These are phyloP conservation scores for Coniferiporia sulphurascens DNA, from an alignment of 1,284 basidiomycete genomes.

Conservation along the genomic window DNA sequence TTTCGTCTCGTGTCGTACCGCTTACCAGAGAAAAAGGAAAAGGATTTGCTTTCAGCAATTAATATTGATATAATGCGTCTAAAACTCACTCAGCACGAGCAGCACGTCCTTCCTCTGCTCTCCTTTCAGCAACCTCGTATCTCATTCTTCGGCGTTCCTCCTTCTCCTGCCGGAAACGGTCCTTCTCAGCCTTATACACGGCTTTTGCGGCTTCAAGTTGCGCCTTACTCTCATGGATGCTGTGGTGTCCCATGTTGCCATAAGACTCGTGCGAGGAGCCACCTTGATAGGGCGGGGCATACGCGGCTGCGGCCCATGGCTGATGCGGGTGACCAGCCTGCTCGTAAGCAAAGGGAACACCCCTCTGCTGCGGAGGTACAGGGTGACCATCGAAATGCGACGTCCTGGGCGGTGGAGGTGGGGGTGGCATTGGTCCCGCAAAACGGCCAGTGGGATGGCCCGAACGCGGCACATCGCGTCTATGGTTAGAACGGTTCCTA, in stretches of 20 bases:
- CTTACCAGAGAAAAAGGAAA: not conserved
- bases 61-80: not conserved
- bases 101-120: slow-evolving; percentile 17
- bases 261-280: slow-evolving; percentile 3
- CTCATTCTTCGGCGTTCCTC: slow-evolving; percentile 45
- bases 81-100: slow-evolving; percentile 9
- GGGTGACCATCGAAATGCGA: not conserved
- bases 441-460: not conserved
- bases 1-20: slow-evolving; percentile 12
- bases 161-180: slow-evolving; percentile 54
- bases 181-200: slow-evolving; percentile 63
- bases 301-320: not conserved
- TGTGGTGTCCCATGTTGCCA: slow-evolving; percentile 4
- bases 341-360: not conserved
- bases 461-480: not conserved
- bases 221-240: slow-evolving; percentile 42
- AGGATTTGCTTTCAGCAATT: too few relatives aligned
- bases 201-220: slow-evolving; percentile 63
- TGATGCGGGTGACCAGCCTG: not conserved
- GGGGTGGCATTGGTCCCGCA: slow-evolving; percentile 17
- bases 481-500: not conserved
- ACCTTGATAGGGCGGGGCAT: not conserved
- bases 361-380: not conserved
- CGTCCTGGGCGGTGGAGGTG: slow-evolving; percentile 20
- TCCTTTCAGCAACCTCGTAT: slow-evolving; percentile 23